Conservation (phyloP, 768 basidiomycete genomes). For the Pleurotus tuoliensis region DNA sequence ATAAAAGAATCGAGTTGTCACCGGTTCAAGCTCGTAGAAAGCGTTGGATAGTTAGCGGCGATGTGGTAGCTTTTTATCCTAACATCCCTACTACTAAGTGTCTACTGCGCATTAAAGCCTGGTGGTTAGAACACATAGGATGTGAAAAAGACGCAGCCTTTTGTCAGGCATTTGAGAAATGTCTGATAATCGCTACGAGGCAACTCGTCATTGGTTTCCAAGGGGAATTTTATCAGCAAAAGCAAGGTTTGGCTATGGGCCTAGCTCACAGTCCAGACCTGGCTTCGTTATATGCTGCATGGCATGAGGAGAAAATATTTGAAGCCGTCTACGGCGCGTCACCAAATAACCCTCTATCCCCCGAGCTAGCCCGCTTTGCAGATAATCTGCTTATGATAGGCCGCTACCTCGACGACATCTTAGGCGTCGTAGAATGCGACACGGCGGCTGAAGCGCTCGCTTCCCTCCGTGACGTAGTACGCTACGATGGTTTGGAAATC, state of each 20-base stretch:
- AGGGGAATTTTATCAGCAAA: too few relatives aligned
- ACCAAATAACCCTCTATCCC: too few relatives aligned
- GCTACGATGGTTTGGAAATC: not conserved
- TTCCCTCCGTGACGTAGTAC: not conserved
- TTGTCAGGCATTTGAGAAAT: not conserved
- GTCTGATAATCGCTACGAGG: slow-evolving; percentile 13
- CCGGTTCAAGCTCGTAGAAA: not conserved
- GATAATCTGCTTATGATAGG: too few relatives aligned
- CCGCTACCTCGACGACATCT: too few relatives aligned
- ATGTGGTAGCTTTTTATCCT: slow-evolving; percentile 31
- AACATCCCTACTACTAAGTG: slow-evolving; percentile 19
- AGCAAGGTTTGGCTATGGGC: slow-evolving; percentile 30
- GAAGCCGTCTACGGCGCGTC: too few relatives aligned
- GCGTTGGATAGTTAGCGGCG: slow-evolving; percentile 25
- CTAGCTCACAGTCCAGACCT: slow-evolving; percentile 24
- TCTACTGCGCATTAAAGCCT: slow-evolving; percentile 14
- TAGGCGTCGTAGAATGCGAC: too few relatives aligned
- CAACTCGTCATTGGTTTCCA: too few relatives aligned
- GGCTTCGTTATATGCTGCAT: too few relatives aligned
- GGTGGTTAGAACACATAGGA: slow-evolving; percentile 5
- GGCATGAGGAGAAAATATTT: too few relatives aligned
- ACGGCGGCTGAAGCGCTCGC: too few relatives aligned
- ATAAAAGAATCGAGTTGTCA: too few relatives aligned
- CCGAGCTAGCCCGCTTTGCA: too few relatives aligned
- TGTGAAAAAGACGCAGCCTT: not conserved